Base-by-base conservation (phyloP, 306 rosid genomes). In the Casuarina cunninghamiana region DNA sequence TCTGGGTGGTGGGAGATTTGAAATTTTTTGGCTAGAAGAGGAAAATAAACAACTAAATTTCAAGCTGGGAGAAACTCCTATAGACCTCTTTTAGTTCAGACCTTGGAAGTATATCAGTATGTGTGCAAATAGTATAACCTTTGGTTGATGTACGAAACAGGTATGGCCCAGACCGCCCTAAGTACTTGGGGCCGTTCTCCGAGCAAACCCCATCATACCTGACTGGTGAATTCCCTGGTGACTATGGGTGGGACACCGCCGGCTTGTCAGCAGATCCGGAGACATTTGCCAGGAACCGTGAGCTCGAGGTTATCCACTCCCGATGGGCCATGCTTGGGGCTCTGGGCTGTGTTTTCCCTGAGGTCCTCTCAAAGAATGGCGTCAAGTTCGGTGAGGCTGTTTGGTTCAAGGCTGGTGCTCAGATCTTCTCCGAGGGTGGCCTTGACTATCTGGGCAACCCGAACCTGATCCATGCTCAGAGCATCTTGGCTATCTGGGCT, bases 171-270 rank as follows among this genome's bases (percentile, higher is more conserved):
- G 98, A 95, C 83, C 92, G 93, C 69, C 98, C 97, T 12, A 95
- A 95, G 85, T 95, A 88, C 89, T 88, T 92, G 93, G 97, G 98
- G 13, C 98, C 98, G 19, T 95, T 95, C 89, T 92, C 98, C 0
- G 98, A 95, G 5, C 98, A 95, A 84, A 95, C 90, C 44, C 98
- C 98, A 60, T 90, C 97, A 57, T 94, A 92, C 92, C 73, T 94
- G 78, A 92, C 96, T 1, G 96, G 98, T 53, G 98, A 95, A 71
- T 95, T 95, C 68, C 93, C 97, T 0, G 97, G 97, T 44, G 98
- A 95, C 89, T 95, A 95, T 32, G 98, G 97, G 67, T 95, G 98
- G 97, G 97, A 95, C 85, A 95, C 98, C 6, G 97, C 97, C 10
- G 98, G 98, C 2, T 75, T 95, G 50, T 95, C 98, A 6, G 98